A percentile compares a stretch with the other conserved stretches of the same genome.
phyloP scores from a whole-genome alignment of 1,139 yeast species.

The Hyphopichia wangnamkhiaoensis region DNA sequence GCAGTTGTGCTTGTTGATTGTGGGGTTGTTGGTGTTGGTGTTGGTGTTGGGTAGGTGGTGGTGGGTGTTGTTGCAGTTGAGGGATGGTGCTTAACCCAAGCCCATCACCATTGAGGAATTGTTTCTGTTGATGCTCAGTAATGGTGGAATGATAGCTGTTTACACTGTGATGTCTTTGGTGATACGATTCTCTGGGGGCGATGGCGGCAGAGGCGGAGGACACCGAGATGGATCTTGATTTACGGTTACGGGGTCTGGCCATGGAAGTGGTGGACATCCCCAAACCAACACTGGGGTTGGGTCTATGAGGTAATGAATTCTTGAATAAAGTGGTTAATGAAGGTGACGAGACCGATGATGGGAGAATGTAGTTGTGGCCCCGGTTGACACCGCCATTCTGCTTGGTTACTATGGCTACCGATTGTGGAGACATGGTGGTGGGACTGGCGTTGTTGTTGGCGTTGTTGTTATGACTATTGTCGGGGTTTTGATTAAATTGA shows the following conservation, averaged over 20 bases:
- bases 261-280: background rate
- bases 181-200: no score
- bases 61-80: slow-evolving; percentile 13
- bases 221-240: background rate
- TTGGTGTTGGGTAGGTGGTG: slow-evolving; percentile 13
- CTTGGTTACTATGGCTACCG: no score
- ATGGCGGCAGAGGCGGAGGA: background rate
- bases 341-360: slow-evolving; percentile 17
- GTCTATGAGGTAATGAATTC: slow-evolving; percentile 3
- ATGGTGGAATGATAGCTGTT: background rate
- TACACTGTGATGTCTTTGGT: background rate
- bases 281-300: background rate
- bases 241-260: slow-evolving; percentile 1
- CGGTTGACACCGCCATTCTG: no score
- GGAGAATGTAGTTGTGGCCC: slow-evolving; percentile 11
- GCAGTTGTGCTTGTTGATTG: slow-evolving; percentile 11
- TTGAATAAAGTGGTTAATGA: slow-evolving; percentile 14
- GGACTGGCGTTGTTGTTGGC: background rate
- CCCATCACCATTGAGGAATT: background rate
- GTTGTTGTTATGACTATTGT: no score
- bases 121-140: background rate
- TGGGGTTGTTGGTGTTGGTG: slow-evolving; percentile 12
- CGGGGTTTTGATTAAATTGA: no score
- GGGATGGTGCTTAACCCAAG: slow-evolving; percentile 8
- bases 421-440: no score